Evolutionary conservation across 768 basidiomycete species (phyloP), one percentile per base, ranked within the genome.

Genomic region (Psilocybe subaeruginosa): DNA sequence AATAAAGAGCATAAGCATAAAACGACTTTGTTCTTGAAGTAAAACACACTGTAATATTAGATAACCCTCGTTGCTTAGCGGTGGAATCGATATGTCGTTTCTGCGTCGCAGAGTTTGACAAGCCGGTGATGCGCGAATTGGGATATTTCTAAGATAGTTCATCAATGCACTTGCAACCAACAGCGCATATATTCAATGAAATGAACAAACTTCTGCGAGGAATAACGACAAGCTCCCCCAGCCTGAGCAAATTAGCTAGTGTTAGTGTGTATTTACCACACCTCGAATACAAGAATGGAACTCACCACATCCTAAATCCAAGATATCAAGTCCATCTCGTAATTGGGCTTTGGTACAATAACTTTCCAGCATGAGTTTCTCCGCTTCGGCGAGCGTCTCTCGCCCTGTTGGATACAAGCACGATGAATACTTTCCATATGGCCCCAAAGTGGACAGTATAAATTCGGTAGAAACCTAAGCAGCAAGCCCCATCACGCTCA

Each of bases 161-260:
- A 33, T 12, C 33, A 47, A 56, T 35, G 19, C 31, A 33, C 23
- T 23, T 27, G 12, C 11, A 49, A 56, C 8, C 6, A 7, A 11
- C 6, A 35, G 39, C 9, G 56, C 14, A 45, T 39, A 33, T 37
- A 23, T 29, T 56, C 9, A 49, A 33, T 35, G 9, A 33, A 30
- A 37, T 33, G 16, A 29, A 64, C 58, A 39, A 39, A 87, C 86
- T 77, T 85, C 74, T 0, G 88, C 88, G 4, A 90, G 77, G 68
- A 83, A 89, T 12, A 90, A 69, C 0, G 87, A 84, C 48, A 91
- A 72, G 68, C 86, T 88, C n/a, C 90, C 89, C 89, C 88, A 90
- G 2, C 89, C 83, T 85, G 52, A 1, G 41, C 12, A 19, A 54
- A 19, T 17, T 8, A 54, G 46, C 43, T 43, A 39, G 2, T 11